Percentiles rank a stretch among this genome's conserved stretches.
Conservation (phyloP, 1,284 basidiomycete genomes). For the Ceratobasidium sp. region DNA sequence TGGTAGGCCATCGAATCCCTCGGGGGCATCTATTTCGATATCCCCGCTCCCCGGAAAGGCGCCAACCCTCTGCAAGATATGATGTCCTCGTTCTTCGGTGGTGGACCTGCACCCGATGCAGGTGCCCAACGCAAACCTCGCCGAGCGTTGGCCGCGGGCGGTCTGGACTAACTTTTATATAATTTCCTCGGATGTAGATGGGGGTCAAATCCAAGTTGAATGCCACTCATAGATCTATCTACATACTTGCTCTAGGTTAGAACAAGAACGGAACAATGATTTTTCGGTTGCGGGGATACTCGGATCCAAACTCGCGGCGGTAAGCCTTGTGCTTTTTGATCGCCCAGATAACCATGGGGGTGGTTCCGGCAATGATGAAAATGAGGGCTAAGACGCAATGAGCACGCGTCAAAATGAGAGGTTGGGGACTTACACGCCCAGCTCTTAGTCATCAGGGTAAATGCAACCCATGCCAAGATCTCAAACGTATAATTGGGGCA, state of each 20-base stretch:
- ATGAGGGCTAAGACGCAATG: slow-evolving; percentile 60
- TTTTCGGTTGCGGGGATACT: slow-evolving; percentile 77
- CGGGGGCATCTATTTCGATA: slow-evolving; percentile 69
- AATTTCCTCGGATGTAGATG: slow-evolving; percentile 1
- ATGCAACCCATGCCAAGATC: slow-evolving; percentile 73
- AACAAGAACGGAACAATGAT: slow-evolving; percentile 80
- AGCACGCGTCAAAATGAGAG: slow-evolving; percentile 12
- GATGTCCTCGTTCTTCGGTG: slow-evolving; percentile 80
- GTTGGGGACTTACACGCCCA: slow-evolving; percentile 64
- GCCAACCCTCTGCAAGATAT: slow-evolving; percentile 83
- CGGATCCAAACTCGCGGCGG: slow-evolving; percentile 89
- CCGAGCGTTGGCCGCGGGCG: slow-evolving; percentile 8
- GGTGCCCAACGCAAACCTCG: slow-evolving; percentile 17
- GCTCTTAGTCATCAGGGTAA: slow-evolving; percentile 81
- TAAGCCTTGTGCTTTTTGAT: slow-evolving; percentile 89
- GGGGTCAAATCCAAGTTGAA: background rate
- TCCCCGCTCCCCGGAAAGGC: slow-evolving; percentile 71
- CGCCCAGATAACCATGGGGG: slow-evolving; percentile 88
- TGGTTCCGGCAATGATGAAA: slow-evolving; percentile 72
- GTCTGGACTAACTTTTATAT: slow-evolving; percentile 21
- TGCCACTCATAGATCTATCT: background rate
- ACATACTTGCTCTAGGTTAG: slow-evolving; percentile 46
- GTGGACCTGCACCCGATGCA: slow-evolving; percentile 52
- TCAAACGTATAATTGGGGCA: slow-evolving; percentile 98
- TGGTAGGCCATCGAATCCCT: slow-evolving; percentile 66